phyloP scores from a whole-genome alignment of 345 rosid genomes.

The Rhodomyrtus tomentosa region DNA sequence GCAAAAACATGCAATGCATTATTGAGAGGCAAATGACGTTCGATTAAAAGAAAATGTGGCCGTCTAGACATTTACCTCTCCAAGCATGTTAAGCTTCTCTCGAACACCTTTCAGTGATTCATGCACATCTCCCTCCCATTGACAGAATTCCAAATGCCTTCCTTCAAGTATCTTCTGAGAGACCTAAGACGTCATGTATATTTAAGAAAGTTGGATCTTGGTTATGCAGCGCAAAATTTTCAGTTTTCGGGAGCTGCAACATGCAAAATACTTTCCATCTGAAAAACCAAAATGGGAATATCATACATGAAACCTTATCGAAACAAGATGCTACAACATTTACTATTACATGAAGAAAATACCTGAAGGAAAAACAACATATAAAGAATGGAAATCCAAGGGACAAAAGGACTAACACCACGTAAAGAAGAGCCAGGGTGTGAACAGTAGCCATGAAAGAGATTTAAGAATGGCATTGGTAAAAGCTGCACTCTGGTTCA shows the following conservation, averaged over 20 bases:
- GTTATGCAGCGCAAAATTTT: neutral
- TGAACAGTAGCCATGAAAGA: neutral
- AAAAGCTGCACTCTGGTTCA: neutral
- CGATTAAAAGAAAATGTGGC: neutral
- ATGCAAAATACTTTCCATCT: neutral
- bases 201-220: neutral
- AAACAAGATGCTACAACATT: neutral
- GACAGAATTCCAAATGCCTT: conserved; percentile 54
- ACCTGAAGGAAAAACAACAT: neutral
- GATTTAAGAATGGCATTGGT: neutral
- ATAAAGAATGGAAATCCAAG: neutral
- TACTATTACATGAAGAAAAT: neutral
- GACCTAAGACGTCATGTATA: conserved; percentile 24
- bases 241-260: neutral
- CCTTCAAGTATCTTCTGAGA: conserved; percentile 61
- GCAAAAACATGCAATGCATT: neutral
- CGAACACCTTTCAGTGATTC: conserved; percentile 55
- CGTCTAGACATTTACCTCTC: conserved; percentile 43
- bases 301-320: neutral
- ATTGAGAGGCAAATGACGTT: neutral
- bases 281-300: neutral
- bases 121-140: conserved; percentile 53
- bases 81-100: conserved; percentile 72
- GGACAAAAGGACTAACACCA: neutral
- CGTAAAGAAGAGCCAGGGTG: neutral